Base-by-base conservation (phyloP, 129 eudicot species). In the Flaveria sonorensis region DNA sequence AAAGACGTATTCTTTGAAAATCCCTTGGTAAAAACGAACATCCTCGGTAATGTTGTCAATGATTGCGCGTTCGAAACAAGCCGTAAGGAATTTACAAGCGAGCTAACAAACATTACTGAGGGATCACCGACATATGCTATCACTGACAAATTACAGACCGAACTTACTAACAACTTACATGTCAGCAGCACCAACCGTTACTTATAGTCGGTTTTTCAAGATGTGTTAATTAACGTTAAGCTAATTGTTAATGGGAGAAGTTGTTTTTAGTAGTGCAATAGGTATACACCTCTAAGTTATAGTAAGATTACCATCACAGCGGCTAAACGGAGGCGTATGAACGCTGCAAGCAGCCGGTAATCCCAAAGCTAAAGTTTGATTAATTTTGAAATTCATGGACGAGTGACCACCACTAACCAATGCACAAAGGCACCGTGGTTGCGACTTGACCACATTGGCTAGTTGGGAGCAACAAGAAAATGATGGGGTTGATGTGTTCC, bases 401-500 rank as follows among this genome's bases (percentile, higher is more conserved):
- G 93, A 78, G 28, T 73, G 83, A 26, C 81, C 86, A 71, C 83
- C 76, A 52, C 50, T 81, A 6, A 86, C 78, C 65, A 85, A 74
- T 8, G 75, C 59, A 70, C 97, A 91, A 61, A 91, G 91, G 78
- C 93, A 88, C 28, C 72, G 83, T 9, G 93, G 91, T 64, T 86
- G 89, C 2, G 91, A 56, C 60, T 67, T 85, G 39, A 84, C 88
- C n/a, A 93, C 88, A 71, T 42, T 82, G 50, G 79, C 77, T 52
- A 93, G 90, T 46, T 79, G 83, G 2, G 87, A 79, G 85, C 98
- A 93, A 75, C 98, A 93, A 14, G 96, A 72, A 30, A 81, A 42
- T 20, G 98, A 71, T 4, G 98, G 98, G 1, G 85, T 81, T 7
- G 97, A 80, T 52, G 90, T 69, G 23, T 86, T 90, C 55, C 97